Conservation (phyloP, 1,139 yeast species). For the Candida anutae region DNA sequence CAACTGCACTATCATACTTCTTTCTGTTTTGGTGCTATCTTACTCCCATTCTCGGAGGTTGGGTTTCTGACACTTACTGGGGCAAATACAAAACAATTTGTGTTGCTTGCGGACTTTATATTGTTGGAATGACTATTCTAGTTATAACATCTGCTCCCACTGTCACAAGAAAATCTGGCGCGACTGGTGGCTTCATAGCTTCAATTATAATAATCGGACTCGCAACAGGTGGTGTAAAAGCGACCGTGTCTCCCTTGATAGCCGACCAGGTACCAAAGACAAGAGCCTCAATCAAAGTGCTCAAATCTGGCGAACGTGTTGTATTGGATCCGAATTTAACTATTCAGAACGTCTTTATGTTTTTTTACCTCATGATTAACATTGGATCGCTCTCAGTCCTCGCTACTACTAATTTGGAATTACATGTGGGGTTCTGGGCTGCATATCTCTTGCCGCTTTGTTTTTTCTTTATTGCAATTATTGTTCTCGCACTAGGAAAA, state of each 20-base stretch:
- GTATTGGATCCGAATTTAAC: slow-evolving; percentile 19
- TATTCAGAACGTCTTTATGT: slow-evolving; percentile 20
- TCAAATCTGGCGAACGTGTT: slow-evolving; percentile 18
- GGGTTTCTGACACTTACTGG: slow-evolving; percentile 15
- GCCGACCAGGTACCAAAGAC: slow-evolving; percentile 57
- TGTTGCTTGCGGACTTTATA: slow-evolving; percentile 50
- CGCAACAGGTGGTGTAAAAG: slow-evolving; percentile 79
- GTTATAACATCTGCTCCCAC: slow-evolving; percentile 68
- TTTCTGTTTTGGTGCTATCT: slow-evolving; percentile 18
- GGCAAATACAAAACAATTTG: slow-evolving; percentile 19
- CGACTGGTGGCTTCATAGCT: slow-evolving; percentile 45
- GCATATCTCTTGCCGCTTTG: slow-evolving; percentile 49
- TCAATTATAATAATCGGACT: slow-evolving; percentile 63
- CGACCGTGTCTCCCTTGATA: slow-evolving; percentile 70
- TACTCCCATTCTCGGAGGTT: slow-evolving; percentile 16
- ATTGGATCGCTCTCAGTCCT: slow-evolving; percentile 17
- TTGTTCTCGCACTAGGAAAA: slow-evolving; percentile 48
- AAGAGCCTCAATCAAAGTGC: slow-evolving; percentile 14
- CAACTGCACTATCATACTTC: slow-evolving; percentile 15
- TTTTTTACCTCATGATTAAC: slow-evolving; percentile 21
- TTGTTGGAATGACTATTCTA: slow-evolving; percentile 53
- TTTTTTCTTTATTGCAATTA: slow-evolving; percentile 55
- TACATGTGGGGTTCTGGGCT: slow-evolving; percentile 19
- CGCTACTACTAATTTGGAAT: slow-evolving; percentile 19
- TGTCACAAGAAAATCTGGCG: slow-evolving; percentile 40